Evolutionary conservation across 306 rosid species (phyloP).

Genomic region (Fagus sylvatica): DNA sequence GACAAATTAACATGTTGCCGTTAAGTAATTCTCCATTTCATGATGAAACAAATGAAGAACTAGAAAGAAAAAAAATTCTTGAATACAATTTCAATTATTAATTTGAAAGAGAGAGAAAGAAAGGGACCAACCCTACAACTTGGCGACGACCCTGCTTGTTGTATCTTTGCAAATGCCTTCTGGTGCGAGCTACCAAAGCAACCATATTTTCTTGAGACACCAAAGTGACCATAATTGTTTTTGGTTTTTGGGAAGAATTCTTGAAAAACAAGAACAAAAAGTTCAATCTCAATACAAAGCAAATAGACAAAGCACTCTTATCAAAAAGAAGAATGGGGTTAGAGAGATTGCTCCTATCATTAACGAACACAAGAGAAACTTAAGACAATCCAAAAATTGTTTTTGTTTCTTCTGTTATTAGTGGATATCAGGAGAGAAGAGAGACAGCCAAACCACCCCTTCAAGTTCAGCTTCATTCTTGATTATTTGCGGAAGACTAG

Average conservation of each 20-base stretch:
- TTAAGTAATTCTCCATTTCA: background rate
- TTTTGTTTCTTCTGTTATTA: slow-evolving; percentile 4
- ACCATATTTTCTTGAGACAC: slow-evolving; percentile 65
- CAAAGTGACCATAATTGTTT: slow-evolving; percentile 57
- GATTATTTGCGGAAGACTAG: too few species aligned
- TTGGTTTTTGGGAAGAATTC: background rate
- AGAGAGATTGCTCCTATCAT: background rate
- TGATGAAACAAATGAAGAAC: background rate
- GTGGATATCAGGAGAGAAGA: slow-evolving; percentile 28
- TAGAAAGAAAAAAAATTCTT: background rate
- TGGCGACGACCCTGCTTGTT: slow-evolving; percentile 72
- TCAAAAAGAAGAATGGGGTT: background rate
- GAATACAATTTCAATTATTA: background rate
- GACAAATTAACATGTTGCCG: background rate
- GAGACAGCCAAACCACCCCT: slow-evolving; percentile 16
- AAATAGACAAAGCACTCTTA: background rate
- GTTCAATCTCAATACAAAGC: too few species aligned
- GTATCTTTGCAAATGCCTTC: slow-evolving; percentile 87
- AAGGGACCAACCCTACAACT: slow-evolving; percentile 86
- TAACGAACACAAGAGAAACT: background rate
- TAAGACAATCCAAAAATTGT: background rate
- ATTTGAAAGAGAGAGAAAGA: background rate
- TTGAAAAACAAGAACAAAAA: background rate
- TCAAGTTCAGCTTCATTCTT: too few species aligned
- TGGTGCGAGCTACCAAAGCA: slow-evolving; percentile 86